phyloP scores from a whole-genome alignment of 1,284 basidiomycete species.

The Microbotryum intermedium region DNA sequence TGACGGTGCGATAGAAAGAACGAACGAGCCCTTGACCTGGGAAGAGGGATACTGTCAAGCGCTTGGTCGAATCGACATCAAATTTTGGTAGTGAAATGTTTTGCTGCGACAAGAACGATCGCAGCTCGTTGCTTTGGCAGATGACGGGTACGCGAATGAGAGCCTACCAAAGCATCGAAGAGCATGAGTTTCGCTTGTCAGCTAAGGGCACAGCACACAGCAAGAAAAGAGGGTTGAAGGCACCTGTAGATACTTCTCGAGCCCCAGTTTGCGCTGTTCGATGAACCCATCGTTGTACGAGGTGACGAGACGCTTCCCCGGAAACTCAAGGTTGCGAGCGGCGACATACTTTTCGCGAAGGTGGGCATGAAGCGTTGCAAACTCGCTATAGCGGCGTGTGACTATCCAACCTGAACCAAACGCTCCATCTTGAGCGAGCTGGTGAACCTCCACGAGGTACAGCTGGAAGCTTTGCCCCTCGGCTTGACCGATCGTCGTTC shows the following conservation, averaged over 20 bases:
- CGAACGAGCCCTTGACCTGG: slow-evolving; percentile 64
- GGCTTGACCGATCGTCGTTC: slow-evolving; percentile 54
- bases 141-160: slow-evolving; percentile 62
- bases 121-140: slow-evolving; percentile 73
- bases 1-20: slow-evolving; percentile 74
- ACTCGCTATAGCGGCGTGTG: slow-evolving; percentile 86
- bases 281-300: slow-evolving; percentile 66
- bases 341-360: slow-evolving; percentile 62
- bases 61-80: neutral
- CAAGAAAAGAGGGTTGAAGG: slow-evolving; percentile 1
- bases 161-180: slow-evolving; percentile 45
- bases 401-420: slow-evolving; percentile 82
- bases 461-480: slow-evolving; percentile 59
- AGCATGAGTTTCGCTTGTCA: neutral
- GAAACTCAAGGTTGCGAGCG: slow-evolving; percentile 69
- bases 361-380: slow-evolving; percentile 75
- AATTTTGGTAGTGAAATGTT: slow-evolving; percentile 32
- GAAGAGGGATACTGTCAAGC: slow-evolving; percentile 39
- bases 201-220: slow-evolving; percentile 37
- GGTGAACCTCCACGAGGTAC: slow-evolving; percentile 86
- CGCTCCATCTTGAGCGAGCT: slow-evolving; percentile 64
- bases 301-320: slow-evolving; percentile 79
- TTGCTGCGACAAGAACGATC: slow-evolving; percentile 77
- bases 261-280: slow-evolving; percentile 62
- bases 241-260: slow-evolving; percentile 84